Base-by-base conservation (phyloP, 2,329 filamentous ascomycete species). In the Paradendryphiella salina region DNA sequence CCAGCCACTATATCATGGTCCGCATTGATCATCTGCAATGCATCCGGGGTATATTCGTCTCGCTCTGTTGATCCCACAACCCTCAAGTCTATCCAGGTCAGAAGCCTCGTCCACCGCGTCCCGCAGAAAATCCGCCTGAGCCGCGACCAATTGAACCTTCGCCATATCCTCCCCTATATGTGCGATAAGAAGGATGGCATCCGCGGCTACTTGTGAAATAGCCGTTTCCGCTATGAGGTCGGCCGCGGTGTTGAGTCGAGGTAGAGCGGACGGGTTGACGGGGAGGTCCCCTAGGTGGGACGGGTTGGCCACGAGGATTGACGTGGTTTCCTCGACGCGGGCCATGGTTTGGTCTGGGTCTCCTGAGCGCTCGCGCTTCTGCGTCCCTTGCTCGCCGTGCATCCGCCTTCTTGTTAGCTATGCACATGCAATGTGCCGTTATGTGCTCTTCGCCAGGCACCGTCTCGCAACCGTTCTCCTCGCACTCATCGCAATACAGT, bases 401-500 rank as follows among this genome's bases (percentile, higher is more conserved):
- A 7, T 6, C 1, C 5, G 49, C 49, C 5, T 42, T 43, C 3
- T 29, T n/a, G 5, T 18, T 34, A 10, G 49, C 49, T 6, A 43
- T 17, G 10, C 38, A 42, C 10, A 57, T n/a, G 32, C 43, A 46
- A 21, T 59, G 56, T 14, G 23, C n/a, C 6, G 43, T 38, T 20
- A 59, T 26, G 21, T 59, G 56, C 3, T 52, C 49, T 2, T 43
- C 20, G 3, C 44, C 44, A 9, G 20, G 38, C 13, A 17, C 17
- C 5, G 43, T 32, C 4, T 47, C 4, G 37, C 48, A 41, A 0
- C 14, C 5, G 8, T 52, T 52, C 18, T 26, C 6, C 15, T 20
- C 14, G 17, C 56, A 59, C 15, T 56, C 46, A 3, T 46, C 20
- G 36, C 56, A 59, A 6, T 29, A 33, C n/a, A 59, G 40, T 13